These are phyloP conservation scores for Cokeromyces recurvatus DNA, from an alignment of 371 early-diverging fungal genomes.

Conservation along the genomic window DNA sequence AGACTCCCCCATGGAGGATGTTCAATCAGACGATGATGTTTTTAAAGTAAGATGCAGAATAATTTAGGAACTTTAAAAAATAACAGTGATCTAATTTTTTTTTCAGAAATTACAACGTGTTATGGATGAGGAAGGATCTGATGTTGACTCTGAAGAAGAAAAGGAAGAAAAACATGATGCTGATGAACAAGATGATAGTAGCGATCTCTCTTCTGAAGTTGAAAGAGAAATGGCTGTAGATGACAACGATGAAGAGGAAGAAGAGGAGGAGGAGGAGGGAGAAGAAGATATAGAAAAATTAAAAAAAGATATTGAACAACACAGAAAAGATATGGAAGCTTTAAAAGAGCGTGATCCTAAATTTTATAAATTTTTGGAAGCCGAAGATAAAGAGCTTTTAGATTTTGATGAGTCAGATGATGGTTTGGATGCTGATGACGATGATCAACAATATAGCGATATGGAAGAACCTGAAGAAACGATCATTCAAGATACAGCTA, in stretches of 20 bases:
- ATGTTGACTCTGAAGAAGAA: slow-evolving; percentile 7
- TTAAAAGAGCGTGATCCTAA: slow-evolving; percentile 84
- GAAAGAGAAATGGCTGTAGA: slow-evolving; percentile 22
- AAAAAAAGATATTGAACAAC: slow-evolving; percentile 52
- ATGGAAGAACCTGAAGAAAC: slow-evolving; percentile 18
- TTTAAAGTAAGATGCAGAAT: no score
- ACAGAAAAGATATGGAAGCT: slow-evolving; percentile 70
- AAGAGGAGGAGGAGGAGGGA: slow-evolving; percentile 40
- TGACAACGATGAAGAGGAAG: slow-evolving; percentile 32
- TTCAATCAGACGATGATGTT: no score
- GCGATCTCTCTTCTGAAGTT: slow-evolving; percentile 15
- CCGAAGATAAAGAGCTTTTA: slow-evolving; percentile 80
- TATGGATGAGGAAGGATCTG: slow-evolving; percentile 31
- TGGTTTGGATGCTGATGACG: slow-evolving; percentile 50
- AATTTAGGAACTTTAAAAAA: no score
- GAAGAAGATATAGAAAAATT: slow-evolving; percentile 37
- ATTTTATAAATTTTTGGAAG: slow-evolving; percentile 82
- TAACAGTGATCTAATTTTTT: background rate
- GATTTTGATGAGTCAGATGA: slow-evolving; percentile 68
- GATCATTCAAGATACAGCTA: background rate
- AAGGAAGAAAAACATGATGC: slow-evolving; percentile 9
- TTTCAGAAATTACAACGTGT: slow-evolving; percentile 16
- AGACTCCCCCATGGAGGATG: no score
- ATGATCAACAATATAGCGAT: slow-evolving; percentile 23
- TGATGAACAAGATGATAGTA: slow-evolving; percentile 4